A percentile compares a stretch with the other conserved stretches of the same genome.
These are phyloP conservation scores for Bondarzewia mesenterica DNA, from an alignment of 1,284 basidiomycete genomes.

Conservation along the genomic window DNA sequence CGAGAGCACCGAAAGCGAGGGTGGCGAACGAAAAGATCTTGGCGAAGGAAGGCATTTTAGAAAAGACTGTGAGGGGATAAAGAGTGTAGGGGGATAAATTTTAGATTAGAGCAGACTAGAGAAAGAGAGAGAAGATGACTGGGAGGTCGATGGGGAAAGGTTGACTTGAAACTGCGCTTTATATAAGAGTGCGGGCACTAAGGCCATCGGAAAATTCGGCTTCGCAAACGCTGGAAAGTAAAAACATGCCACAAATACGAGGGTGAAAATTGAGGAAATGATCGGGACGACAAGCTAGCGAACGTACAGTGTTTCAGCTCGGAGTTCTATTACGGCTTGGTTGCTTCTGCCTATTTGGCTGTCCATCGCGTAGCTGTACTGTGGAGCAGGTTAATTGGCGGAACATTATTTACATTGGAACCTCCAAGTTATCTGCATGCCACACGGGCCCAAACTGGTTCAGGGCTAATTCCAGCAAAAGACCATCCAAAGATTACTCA, in stretches of 20 bases:
- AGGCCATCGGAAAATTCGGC: neutral
- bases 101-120: neutral
- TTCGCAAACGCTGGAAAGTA: no score
- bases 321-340: no score
- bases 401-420: no score
- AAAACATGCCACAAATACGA: neutral
- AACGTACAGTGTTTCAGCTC: no score
- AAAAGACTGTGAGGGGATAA: constrained; percentile 18
- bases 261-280: neutral
- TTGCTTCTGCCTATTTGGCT: no score
- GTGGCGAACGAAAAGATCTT: constrained; percentile 29
- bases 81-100: constrained; percentile 29
- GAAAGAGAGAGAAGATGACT: neutral
- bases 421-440: no score
- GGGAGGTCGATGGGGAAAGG: neutral
- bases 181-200: neutral
- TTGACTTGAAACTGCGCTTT: neutral
- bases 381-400: no score
- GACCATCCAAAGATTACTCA: neutral
- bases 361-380: no score
- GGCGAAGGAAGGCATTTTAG: constrained; percentile 37
- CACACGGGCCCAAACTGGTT: no score
- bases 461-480: no score
- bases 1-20: constrained; percentile 26
- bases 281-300: no score